These are phyloP conservation scores for Verbena officinalis DNA, from an alignment of 257 asterid species.

Conservation along the genomic window DNA sequence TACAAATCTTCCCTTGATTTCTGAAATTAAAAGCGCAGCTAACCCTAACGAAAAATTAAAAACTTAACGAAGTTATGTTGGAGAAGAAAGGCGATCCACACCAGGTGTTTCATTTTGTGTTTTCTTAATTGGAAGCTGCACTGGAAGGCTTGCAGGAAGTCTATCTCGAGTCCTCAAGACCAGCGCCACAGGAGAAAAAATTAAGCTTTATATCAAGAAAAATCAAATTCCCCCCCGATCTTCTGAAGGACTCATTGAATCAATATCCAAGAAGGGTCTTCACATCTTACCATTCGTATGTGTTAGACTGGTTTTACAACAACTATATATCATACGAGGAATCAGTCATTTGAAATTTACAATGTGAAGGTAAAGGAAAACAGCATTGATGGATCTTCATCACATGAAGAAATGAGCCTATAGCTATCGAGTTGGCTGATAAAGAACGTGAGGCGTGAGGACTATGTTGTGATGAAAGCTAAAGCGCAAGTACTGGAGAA, in stretches of 20 bases:
- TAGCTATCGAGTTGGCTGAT: slow-evolving; percentile 58
- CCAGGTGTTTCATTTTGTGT: slow-evolving; percentile 61
- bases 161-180: slow-evolving; percentile 55
- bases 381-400: slow-evolving; percentile 20
- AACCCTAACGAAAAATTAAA: too few relatives aligned
- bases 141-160: slow-evolving; percentile 50
- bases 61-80: too few relatives aligned
- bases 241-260: slow-evolving; percentile 57
- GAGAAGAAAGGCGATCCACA: too few relatives aligned
- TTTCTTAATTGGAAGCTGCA: slow-evolving; percentile 40
- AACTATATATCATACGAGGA: slow-evolving; percentile 65
- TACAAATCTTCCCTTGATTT: too few relatives aligned
- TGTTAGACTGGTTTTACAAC: slow-evolving; percentile 62
- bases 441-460: slow-evolving; percentile 57
- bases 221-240: slow-evolving; percentile 68
- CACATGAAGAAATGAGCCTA: slow-evolving; percentile 27
- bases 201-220: slow-evolving; percentile 39
- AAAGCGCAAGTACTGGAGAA: slow-evolving; percentile 76
- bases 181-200: slow-evolving; percentile 23
- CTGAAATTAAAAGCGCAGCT: too few relatives aligned
- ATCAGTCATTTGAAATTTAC: slow-evolving; percentile 60
- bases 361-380: slow-evolving; percentile 8
- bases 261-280: slow-evolving; percentile 65
- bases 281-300: slow-evolving; percentile 54
- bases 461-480: slow-evolving; percentile 85